Percentiles rank a stretch among this genome's conserved stretches.
phyloP scores from a whole-genome alignment of 2,329 filamentous ascomycete genomes.

The Thelonectria discophora region DNA sequence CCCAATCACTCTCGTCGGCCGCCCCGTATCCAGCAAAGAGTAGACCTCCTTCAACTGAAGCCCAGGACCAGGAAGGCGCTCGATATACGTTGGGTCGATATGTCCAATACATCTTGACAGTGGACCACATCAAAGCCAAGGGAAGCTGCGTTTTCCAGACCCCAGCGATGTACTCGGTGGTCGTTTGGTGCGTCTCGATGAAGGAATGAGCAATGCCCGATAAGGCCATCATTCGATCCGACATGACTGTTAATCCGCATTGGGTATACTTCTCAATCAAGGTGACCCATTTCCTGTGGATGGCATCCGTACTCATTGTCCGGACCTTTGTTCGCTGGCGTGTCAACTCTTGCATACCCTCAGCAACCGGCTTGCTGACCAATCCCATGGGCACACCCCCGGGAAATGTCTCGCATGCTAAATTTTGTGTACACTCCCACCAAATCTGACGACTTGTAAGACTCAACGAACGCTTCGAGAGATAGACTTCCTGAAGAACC shows the following conservation, averaged over 20 bases:
- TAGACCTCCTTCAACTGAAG: constrained; percentile 7
- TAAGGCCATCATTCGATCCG: constrained; percentile 12
- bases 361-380: too few species aligned
- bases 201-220: constrained; percentile 7
- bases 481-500: constrained; percentile 12
- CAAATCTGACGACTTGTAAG: constrained; percentile 11
- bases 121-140: background rate
- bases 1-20: too few species aligned
- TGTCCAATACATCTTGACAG: background rate
- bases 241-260: constrained; percentile 6
- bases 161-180: constrained; percentile 7
- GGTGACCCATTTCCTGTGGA: background rate
- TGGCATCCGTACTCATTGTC: too few species aligned
- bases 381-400: background rate
- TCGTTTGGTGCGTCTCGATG: background rate
- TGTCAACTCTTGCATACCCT: background rate
- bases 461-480: constrained; percentile 2
- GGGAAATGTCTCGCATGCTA: constrained; percentile 11
- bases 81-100: constrained; percentile 9
- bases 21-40: too few species aligned
- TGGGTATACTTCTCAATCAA: background rate
- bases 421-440: constrained; percentile 5
- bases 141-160: constrained; percentile 6
- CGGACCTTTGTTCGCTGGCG: too few species aligned
- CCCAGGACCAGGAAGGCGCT: constrained; percentile 21